phyloP scores from a whole-genome alignment of 768 basidiomycete genomes.

The Neoboletus subvelutipes region DNA sequence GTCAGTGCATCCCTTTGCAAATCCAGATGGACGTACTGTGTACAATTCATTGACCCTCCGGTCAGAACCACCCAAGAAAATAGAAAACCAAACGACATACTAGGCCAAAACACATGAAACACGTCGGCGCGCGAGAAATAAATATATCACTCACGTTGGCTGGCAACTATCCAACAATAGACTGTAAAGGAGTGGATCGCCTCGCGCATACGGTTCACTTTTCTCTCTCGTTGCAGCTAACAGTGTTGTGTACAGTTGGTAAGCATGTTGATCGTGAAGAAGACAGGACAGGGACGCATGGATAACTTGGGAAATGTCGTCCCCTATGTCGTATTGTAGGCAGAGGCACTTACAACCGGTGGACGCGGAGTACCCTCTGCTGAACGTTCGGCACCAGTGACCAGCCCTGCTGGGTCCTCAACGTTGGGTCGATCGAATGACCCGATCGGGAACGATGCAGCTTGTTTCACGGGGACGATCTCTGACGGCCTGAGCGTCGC shows the following conservation, averaged over 20 bases:
- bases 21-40: constrained; percentile 8
- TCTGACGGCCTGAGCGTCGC: background rate
- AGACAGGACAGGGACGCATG: constrained; percentile 13
- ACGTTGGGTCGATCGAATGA: constrained; percentile 4
- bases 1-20: constrained; percentile 3
- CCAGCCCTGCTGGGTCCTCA: constrained; percentile 1
- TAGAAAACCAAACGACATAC: constrained; percentile 26
- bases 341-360: constrained; percentile 28
- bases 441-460: constrained; percentile 5
- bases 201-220: constrained; percentile 7
- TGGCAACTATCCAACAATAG: constrained; percentile 23
- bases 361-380: constrained; percentile 15
- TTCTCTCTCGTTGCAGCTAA: constrained; percentile 21
- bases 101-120: constrained; percentile 4
- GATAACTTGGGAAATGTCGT: constrained; percentile 2
- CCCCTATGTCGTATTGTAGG: constrained; percentile 17
- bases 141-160: constrained; percentile 23
- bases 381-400: background rate
- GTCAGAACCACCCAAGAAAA: constrained; percentile 25
- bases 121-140: background rate
- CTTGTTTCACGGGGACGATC: constrained; percentile 10
- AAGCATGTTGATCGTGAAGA: constrained; percentile 19
- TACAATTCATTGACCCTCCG: constrained; percentile 10
- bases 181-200: constrained; percentile 10
- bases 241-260: constrained; percentile 20